phyloP scores from a whole-genome alignment of 805 yeast species.

The Zygoascus flipseniorum region DNA sequence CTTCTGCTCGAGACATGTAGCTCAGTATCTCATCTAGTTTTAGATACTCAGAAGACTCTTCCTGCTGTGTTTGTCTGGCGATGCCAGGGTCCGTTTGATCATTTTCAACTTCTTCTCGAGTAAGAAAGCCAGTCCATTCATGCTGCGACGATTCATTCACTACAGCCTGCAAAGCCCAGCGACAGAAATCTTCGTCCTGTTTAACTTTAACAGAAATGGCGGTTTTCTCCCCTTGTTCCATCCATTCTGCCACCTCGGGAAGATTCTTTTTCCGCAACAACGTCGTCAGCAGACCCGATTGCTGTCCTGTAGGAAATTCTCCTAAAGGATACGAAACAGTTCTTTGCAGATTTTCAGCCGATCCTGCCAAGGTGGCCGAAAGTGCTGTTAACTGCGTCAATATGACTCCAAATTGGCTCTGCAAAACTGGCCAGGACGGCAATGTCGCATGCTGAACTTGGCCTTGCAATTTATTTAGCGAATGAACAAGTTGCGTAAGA shows the following conservation, averaged over 20 bases:
- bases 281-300: conserved; percentile 75
- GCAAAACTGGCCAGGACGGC: conserved; percentile 59
- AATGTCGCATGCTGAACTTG: conserved; percentile 40
- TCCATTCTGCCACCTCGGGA: conserved; percentile 90
- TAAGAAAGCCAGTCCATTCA: conserved; percentile 53
- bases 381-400: conserved; percentile 75
- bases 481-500: conserved; percentile 52
- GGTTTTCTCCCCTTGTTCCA: conserved; percentile 37
- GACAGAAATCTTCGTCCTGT: conserved; percentile 56
- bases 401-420: conserved; percentile 74
- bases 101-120: conserved; percentile 39
- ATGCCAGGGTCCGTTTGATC: conserved; percentile 18
- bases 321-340: conserved; percentile 81
- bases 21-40: conserved; percentile 12
- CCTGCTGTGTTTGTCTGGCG: neutral
- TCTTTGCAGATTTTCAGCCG: conserved; percentile 47
- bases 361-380: conserved; percentile 56
- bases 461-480: conserved; percentile 47
- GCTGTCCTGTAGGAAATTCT: conserved; percentile 75
- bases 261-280: conserved; percentile 76
- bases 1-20: conserved; percentile 15
- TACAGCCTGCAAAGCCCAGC: conserved; percentile 54
- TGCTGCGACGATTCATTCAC: conserved; percentile 47
- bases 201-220: conserved; percentile 26
- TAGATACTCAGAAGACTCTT: conserved; percentile 7